A percentile compares a stretch with the other conserved stretches of the same genome.
These are phyloP conservation scores for Trichoderma afroharzianum DNA, from an alignment of 2,329 filamentous ascomycete species.

Conservation along the genomic window DNA sequence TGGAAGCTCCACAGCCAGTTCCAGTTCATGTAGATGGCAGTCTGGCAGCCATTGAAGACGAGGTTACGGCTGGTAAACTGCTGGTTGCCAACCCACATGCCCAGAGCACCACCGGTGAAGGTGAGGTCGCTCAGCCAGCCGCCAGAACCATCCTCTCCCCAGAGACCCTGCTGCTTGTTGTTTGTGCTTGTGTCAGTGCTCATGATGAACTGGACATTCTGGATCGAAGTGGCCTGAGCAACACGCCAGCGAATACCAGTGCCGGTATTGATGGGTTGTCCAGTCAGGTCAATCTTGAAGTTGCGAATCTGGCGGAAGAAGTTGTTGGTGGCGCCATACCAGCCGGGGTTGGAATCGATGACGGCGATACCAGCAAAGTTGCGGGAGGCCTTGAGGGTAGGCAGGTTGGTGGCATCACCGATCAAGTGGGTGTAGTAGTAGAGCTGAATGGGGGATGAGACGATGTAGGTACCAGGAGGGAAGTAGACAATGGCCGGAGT, in stretches of 20 bases:
- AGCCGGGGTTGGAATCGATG: conserved; percentile 87
- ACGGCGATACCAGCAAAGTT: conserved; percentile 81
- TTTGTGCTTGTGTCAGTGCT: conserved; percentile 57
- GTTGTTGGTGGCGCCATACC: conserved; percentile 78
- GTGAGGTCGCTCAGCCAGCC: conserved; percentile 79
- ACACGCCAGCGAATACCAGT: conserved; percentile 83
- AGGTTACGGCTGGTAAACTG: conserved; percentile 84
- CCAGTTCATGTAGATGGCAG: conserved; percentile 86
- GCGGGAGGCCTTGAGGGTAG: conserved; percentile 69
- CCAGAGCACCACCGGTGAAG: conserved; percentile 78
- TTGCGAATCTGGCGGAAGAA: conserved; percentile 83
- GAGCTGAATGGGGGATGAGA: conserved; percentile 75
- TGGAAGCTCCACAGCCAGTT: conserved; percentile 86
- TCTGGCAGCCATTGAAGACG: conserved; percentile 77
- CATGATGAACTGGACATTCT: conserved; percentile 82
- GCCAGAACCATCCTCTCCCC: conserved; percentile 81
- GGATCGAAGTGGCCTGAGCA: conserved; percentile 74
- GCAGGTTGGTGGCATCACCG: conserved; percentile 69
- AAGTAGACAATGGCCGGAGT: conserved; percentile 88
- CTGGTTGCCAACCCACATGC: conserved; percentile 79
- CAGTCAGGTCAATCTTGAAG: conserved; percentile 73
- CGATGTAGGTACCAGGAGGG: conserved; percentile 78
- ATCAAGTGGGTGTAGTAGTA: conserved; percentile 94
- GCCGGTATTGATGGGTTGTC: conserved; percentile 56
- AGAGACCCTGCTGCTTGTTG: conserved; percentile 73